These are phyloP conservation scores for Scutellaria galericulata DNA, from an alignment of 257 asterid species.

Conservation along the genomic window DNA sequence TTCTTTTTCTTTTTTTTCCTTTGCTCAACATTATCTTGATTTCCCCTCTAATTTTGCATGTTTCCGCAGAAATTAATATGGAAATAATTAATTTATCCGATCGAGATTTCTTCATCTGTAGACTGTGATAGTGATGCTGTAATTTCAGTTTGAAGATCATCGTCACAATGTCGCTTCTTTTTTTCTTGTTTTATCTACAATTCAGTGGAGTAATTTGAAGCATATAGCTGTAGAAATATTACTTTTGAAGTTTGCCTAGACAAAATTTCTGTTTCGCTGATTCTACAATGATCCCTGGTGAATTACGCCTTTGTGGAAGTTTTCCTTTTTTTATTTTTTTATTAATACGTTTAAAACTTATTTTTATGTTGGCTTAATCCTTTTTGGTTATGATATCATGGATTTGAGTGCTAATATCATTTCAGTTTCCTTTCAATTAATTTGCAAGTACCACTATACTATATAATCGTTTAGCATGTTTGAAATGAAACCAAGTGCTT, in stretches of 20 bases:
- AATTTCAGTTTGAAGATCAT: background rate
- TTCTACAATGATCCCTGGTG: background rate
- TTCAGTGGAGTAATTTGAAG: background rate
- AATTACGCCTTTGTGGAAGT: background rate
- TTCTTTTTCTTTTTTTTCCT: background rate
- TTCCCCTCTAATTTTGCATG: constrained; percentile 25
- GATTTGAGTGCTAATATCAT: background rate
- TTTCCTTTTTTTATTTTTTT: background rate
- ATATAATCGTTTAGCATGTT: background rate
- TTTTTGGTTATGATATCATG: background rate
- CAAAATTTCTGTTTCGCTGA: no score
- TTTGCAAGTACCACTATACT: background rate
- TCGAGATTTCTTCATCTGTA: background rate
- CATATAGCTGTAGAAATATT: background rate
- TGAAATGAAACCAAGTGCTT: constrained; percentile 15
- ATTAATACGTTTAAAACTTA: background rate
- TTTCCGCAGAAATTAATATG: constrained; percentile 3
- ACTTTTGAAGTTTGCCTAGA: background rate
- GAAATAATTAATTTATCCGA: constrained; percentile 9
- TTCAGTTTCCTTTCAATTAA: background rate
- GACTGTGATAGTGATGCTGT: constrained; percentile 6
- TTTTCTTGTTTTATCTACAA: background rate
- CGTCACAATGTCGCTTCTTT: background rate
- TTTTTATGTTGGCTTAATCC: background rate
- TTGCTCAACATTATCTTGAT: background rate